Evolutionary conservation across 2,329 filamentous ascomycete genomes (phyloP).

Genomic region (Septoria petroselini): DNA sequence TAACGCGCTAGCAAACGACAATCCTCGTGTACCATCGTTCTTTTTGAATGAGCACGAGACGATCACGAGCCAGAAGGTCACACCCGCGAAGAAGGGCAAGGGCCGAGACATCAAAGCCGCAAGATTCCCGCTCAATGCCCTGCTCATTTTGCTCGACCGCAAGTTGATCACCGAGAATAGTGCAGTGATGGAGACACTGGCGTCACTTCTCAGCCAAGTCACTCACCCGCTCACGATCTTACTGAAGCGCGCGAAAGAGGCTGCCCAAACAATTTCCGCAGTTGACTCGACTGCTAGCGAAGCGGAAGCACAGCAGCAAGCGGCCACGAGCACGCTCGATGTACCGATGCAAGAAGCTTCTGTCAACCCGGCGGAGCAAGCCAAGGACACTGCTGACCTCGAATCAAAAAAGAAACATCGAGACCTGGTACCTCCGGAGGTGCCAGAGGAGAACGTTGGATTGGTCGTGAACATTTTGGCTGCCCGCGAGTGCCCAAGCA

Average conservation of each 20-base stretch:
- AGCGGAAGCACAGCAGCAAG: constrained; percentile 37
- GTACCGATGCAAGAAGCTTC: constrained; percentile 31
- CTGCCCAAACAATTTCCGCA: constrained; percentile 46
- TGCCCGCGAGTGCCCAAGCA: constrained; percentile 91
- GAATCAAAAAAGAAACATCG: constrained; percentile 57
- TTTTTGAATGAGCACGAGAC: constrained; percentile 95
- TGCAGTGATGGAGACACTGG: constrained; percentile 91
- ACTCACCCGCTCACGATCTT: constrained; percentile 80
- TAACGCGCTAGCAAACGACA: constrained; percentile 77
- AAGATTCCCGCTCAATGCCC: constrained; percentile 87
- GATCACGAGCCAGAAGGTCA: constrained; percentile 59
- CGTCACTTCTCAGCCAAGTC: constrained; percentile 80
- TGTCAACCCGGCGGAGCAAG: constrained; percentile 15
- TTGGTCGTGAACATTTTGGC: constrained; percentile 96
- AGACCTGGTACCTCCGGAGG: constrained; percentile 72
- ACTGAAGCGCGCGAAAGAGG: constrained; percentile 78
- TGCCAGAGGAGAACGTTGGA: constrained; percentile 84
- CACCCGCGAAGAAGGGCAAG: constrained; percentile 75
- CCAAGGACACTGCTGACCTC: constrained; percentile 41
- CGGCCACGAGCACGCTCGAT: constrained; percentile 26
- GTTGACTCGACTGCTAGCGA: constrained; percentile 26
- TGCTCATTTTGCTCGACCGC: constrained; percentile 85
- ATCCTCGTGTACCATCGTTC: constrained; percentile 81
- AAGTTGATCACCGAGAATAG: constrained; percentile 95
- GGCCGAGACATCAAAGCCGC: constrained; percentile 77